These are phyloP conservation scores for Ceratocystis papillata DNA, from an alignment of 2,329 filamentous ascomycete species.

Conservation along the genomic window DNA sequence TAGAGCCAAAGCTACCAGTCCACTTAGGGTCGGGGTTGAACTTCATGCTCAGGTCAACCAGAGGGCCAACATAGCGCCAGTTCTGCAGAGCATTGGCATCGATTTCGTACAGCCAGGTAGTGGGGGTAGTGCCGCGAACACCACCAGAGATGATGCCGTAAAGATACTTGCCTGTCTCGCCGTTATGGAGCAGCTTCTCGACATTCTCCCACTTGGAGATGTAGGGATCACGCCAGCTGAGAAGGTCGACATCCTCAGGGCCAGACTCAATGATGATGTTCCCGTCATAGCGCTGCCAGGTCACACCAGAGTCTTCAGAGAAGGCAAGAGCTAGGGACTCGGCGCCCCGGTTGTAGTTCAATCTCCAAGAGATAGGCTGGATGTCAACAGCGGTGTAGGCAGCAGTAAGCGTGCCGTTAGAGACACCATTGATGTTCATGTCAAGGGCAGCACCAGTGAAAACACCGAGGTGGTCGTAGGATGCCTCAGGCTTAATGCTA, in stretches of 20 bases:
- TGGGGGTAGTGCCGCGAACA: constrained; percentile 26
- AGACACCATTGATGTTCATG: constrained; percentile 33
- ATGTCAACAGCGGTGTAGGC: constrained; percentile 38
- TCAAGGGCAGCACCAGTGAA: constrained; percentile 39
- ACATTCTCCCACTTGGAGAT: constrained; percentile 26
- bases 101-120: constrained; percentile 27
- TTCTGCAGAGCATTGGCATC: constrained; percentile 24
- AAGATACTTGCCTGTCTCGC: constrained; percentile 26
- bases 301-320: constrained; percentile 31
- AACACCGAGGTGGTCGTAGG: constrained; percentile 38
- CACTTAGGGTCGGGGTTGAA: constrained; percentile 21
- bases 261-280: constrained; percentile 26
- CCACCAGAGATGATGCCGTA: constrained; percentile 36
- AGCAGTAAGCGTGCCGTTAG: constrained; percentile 32
- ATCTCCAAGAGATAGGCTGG: constrained; percentile 38
- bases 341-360: constrained; percentile 37
- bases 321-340: constrained; percentile 39
- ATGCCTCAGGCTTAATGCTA: constrained; percentile 27
- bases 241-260: constrained; percentile 26
- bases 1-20: constrained; percentile 19
- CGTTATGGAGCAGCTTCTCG: constrained; percentile 24
- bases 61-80: constrained; percentile 26
- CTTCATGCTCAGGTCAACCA: constrained; percentile 17
- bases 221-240: constrained; percentile 29
- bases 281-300: constrained; percentile 26